Evolutionary conservation across 352 stramenopile genomes (phyloP), one percentile per base, ranked within the genome.

Genomic region (Phytopythium aichiense): DNA sequence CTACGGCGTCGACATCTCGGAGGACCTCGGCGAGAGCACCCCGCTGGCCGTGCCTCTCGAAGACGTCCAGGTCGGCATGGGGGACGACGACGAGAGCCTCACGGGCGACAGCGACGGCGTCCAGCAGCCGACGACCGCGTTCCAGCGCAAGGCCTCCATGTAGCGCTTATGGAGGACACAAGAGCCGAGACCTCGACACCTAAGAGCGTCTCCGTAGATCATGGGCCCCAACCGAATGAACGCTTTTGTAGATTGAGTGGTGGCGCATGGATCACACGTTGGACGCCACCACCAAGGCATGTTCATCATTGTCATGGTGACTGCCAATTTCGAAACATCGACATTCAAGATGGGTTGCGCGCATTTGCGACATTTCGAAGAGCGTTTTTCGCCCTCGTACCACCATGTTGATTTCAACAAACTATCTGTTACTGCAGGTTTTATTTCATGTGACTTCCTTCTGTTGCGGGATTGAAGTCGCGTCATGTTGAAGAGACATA

Each of bases 91-190:
- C 4, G 73, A 81, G 7, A 71, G 59, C 49, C 38, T 71, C 16
- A 75, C 62, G 49, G 71, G 67, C 28, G 64, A 74, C 18, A 72
- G 67, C 20, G 62, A 79, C 30, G 43, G 59, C 8, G 61, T 51
- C 45, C 45, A 78, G 52, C 54, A 68, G 35, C 45, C 64, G 13
- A 52, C 55, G 25, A 74, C 66, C 2, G 69, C 53, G 13, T 85
- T 82, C 63, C 64, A 85, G 61, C 76, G 76, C 60, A 85, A 85
- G 60, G 76, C 63, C 52, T 85, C 76, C 11, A 37, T 85, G 69
- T 85, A 81, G 71, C 22, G 12, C 15, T 16, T 22, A 18, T 51
- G 45, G 45, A 51, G 45, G 8, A 30, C 1, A 51, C 45, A 31
- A 31, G 45, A 31, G 42, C 5, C 45, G 45, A 51, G 45, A 18